These are phyloP conservation scores for Fusarium proliferatum DNA, from an alignment of 2,329 filamentous ascomycete species.

Conservation along the genomic window DNA sequence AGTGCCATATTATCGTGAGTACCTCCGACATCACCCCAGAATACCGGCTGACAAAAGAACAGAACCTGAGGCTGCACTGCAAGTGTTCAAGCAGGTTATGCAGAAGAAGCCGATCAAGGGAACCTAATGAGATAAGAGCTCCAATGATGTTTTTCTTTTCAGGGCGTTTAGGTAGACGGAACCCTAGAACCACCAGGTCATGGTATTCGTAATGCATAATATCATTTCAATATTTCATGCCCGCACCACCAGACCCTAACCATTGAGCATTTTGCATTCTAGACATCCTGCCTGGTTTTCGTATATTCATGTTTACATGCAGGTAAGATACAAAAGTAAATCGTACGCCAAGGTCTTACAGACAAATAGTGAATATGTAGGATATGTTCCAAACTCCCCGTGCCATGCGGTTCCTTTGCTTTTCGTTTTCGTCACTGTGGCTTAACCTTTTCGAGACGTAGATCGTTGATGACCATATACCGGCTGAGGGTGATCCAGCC, in stretches of 20 bases:
- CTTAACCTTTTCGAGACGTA: constrained; percentile 65
- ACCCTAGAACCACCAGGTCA: neutral
- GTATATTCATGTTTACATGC: constrained; percentile 3
- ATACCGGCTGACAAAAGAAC: constrained; percentile 3
- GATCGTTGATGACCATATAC: constrained; percentile 96
- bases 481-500: constrained; percentile 91
- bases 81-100: constrained; percentile 45
- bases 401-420: constrained; percentile 22
- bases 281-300: neutral
- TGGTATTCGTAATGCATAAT: constrained; percentile 4
- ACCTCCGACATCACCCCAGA: too few relatives aligned
- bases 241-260: neutral
- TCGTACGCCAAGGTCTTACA: constrained; percentile 13
- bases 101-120: constrained; percentile 35
- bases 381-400: constrained; percentile 21
- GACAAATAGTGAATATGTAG: constrained; percentile 5
- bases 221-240: neutral
- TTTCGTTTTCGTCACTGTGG: constrained; percentile 7
- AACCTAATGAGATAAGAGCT: constrained; percentile 21
- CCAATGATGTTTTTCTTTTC: neutral
- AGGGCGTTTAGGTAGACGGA: constrained; percentile 2
- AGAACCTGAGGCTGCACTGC: constrained; percentile 44
- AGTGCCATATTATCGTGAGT: constrained; percentile 58
- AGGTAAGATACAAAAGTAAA: constrained; percentile 12
- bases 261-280: neutral